Conservation (phyloP, 1,284 basidiomycete genomes). For the Cryptococcus hybrid region DNA sequence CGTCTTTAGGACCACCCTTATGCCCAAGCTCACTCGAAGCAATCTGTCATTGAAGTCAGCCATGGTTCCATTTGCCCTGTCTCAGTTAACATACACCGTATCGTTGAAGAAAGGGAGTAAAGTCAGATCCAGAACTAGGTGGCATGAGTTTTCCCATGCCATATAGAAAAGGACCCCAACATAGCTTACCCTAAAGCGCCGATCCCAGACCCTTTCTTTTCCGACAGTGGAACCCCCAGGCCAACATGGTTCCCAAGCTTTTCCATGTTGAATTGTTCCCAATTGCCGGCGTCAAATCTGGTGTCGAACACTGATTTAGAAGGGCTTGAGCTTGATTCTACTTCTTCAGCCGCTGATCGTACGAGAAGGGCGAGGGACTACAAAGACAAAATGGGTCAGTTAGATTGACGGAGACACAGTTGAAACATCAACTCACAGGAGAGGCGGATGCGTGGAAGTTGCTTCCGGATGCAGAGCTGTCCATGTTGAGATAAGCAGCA, state of each 20-base stretch:
- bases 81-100: slow-evolving; percentile 49
- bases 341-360: slow-evolving; percentile 62
- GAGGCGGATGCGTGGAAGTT: slow-evolving; percentile 54
- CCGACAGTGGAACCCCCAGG: slow-evolving; percentile 13
- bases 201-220: slow-evolving; percentile 18
- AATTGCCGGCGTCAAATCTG: slow-evolving; percentile 37
- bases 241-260: not conserved
- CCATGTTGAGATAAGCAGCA: slow-evolving; percentile 81
- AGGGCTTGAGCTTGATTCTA: slow-evolving; percentile 57
- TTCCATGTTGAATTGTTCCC: slow-evolving; percentile 16
- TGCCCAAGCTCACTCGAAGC: slow-evolving; percentile 56
- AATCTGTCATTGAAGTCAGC: slow-evolving; percentile 12
- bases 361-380: slow-evolving; percentile 79
- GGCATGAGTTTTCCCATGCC: not conserved
- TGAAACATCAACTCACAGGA: slow-evolving; percentile 33
- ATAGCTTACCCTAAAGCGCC: slow-evolving; percentile 19
- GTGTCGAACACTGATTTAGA: slow-evolving; percentile 47
- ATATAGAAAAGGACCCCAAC: not conserved
- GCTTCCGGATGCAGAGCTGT: slow-evolving; percentile 68
- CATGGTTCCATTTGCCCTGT: not conserved
- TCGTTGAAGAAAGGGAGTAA: slow-evolving; percentile 66
- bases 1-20: slow-evolving; percentile 53
- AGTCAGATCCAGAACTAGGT: slow-evolving; percentile 60
- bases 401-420: not conserved
- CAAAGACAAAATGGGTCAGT: slow-evolving; percentile 37